Percentiles rank a stretch among this genome's conserved stretches.
phyloP scores from a whole-genome alignment of 805 yeast genomes.

The Wickerhamomyces pijperi region DNA sequence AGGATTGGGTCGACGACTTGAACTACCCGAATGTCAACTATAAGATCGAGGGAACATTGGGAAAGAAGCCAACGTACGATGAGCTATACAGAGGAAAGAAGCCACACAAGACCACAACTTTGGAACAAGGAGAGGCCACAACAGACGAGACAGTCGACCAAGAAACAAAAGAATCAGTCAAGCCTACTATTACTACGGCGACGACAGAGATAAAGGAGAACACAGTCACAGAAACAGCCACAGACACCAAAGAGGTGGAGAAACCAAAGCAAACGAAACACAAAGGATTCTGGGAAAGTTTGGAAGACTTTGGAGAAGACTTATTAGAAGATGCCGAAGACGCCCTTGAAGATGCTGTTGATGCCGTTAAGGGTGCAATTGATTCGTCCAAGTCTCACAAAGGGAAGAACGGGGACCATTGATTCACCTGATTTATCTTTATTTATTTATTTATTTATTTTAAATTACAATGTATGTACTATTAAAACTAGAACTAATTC shows the following conservation, averaged over 20 bases:
- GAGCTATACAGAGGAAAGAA: slow-evolving; percentile 18
- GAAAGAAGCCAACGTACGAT: slow-evolving; percentile 43
- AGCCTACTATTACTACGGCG: slow-evolving; percentile 1
- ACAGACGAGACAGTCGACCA: not conserved
- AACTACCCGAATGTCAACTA: slow-evolving; percentile 42
- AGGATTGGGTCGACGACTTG: slow-evolving; percentile 35
- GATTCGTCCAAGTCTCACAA: slow-evolving; percentile 2
- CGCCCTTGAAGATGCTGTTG: slow-evolving; percentile 8
- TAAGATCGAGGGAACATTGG: slow-evolving; percentile 28
- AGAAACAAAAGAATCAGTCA: not conserved
- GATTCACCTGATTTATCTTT: no score
- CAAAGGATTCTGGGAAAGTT: slow-evolving; percentile 9
- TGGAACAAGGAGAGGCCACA: slow-evolving; percentile 4
- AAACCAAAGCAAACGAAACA: slow-evolving; percentile 3
- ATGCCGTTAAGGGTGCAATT: slow-evolving; percentile 9
- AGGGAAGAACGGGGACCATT: not conserved
- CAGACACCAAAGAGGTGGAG: not conserved
- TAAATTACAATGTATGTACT: no score
- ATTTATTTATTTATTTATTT: no score
- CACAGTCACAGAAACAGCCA: slow-evolving; percentile 1
- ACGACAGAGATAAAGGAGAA: slow-evolving; percentile 7
- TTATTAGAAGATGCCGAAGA: slow-evolving; percentile 4
- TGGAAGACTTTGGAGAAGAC: not conserved
- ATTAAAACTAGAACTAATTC: no score
- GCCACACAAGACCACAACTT: slow-evolving; percentile 9